Percentiles rank a stretch among this genome's conserved stretches.
Evolutionary conservation across 179 eudicot species (phyloP).

Genomic region (Pouteria campechiana): DNA sequence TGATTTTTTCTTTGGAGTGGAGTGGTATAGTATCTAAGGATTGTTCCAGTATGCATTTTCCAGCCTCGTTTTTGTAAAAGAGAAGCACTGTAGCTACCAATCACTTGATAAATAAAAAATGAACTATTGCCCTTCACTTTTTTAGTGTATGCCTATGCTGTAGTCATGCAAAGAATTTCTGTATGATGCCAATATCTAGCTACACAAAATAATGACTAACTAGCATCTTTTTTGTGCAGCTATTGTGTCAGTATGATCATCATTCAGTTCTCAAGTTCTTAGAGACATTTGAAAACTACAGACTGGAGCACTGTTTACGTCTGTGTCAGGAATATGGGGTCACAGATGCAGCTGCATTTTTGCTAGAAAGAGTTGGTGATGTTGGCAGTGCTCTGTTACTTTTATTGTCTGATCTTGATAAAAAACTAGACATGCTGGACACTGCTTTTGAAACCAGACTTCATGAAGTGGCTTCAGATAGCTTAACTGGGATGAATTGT

Average conservation of each 20-base stretch:
- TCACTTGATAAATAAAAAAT: no score
- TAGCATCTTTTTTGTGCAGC: conserved; percentile 40
- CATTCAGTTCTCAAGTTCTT: conserved; percentile 74
- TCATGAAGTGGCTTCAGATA: conserved; percentile 23
- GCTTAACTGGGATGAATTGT: no score
- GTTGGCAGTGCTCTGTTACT: conserved; percentile 86
- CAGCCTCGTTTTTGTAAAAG: no score
- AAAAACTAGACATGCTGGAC: conserved; percentile 58
- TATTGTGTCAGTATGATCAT: conserved; percentile 72
- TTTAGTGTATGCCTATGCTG: no score
- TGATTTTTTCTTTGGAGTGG: no score
- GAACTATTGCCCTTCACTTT: no score
- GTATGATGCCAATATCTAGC: no score
- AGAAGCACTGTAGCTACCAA: no score
- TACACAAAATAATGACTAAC: no score
- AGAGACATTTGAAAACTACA: conserved; percentile 79
- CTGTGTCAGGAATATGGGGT: conserved; percentile 84
- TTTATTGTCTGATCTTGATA: conserved; percentile 52
- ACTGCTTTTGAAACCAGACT: conserved; percentile 31
- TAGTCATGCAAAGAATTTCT: no score
- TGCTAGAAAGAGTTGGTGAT: conserved; percentile 89
- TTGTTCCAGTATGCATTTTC: no score
- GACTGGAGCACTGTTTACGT: conserved; percentile 82
- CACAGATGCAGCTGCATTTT: conserved; percentile 84
- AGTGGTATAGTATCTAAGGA: no score